Percentiles rank a stretch among this genome's conserved stretches.
Conservation (phyloP, 2,329 filamentous ascomycete genomes). For the Orbilia quercus region DNA sequence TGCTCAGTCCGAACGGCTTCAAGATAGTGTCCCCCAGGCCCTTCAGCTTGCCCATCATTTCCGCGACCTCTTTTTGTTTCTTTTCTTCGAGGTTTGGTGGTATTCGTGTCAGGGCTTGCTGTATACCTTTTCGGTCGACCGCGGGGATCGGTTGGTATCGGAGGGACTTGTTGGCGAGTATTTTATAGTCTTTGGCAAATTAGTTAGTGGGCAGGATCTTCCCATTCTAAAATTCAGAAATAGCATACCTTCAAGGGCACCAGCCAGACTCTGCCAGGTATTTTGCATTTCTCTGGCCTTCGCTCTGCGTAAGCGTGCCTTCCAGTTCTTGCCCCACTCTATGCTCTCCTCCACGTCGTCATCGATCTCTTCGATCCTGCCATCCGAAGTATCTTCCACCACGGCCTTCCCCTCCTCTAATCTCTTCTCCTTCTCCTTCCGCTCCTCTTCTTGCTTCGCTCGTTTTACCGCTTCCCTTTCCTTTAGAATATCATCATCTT, state of each 20-base stretch:
- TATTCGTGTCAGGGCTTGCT: conserved; percentile 63
- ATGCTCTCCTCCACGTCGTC: conserved; percentile 35
- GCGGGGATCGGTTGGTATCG: conserved; percentile 46
- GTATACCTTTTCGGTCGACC: conserved; percentile 39
- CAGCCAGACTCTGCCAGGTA: conserved; percentile 46
- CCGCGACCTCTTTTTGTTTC: conserved; percentile 86
- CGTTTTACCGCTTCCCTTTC: conserved; percentile 23
- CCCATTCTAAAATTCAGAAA: background rate
- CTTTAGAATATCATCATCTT: conserved; percentile 44
- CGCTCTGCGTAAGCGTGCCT: conserved; percentile 50
- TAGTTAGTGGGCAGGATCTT: background rate
- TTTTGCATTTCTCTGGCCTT: conserved; percentile 55
- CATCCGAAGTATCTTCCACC: conserved; percentile 29
- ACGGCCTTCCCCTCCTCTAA: conserved; percentile 24
- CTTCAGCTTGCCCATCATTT: conserved; percentile 98
- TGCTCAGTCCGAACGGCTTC: conserved; percentile 92
- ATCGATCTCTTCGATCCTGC: conserved; percentile 47
- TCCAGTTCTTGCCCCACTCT: conserved; percentile 56
- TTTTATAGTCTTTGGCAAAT: conserved; percentile 40
- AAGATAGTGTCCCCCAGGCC: conserved; percentile 89
- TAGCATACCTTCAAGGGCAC: conserved; percentile 44
- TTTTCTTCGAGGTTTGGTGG: conserved; percentile 78
- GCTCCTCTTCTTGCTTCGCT: conserved; percentile 28
- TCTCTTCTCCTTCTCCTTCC: conserved; percentile 26
- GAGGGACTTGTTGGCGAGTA: conserved; percentile 19